Conservation (phyloP, 116 monocot genomes). For the Zostera marina region DNA sequence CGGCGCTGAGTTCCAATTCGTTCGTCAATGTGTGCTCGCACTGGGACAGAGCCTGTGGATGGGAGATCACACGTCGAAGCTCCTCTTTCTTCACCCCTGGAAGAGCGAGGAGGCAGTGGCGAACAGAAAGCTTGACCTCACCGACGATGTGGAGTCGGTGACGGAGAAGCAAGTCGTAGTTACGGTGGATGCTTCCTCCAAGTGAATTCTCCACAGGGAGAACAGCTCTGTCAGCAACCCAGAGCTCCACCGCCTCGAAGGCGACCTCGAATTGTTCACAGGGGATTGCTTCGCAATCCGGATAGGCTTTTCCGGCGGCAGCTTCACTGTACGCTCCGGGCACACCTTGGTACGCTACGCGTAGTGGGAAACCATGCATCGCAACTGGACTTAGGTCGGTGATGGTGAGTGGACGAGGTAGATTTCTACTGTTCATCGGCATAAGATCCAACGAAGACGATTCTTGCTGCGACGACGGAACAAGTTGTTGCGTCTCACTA, state of each 20-base stretch:
- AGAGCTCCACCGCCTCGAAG: slow-evolving; percentile 76
- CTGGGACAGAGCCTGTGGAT: slow-evolving; percentile 59
- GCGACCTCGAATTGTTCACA: slow-evolving; percentile 72
- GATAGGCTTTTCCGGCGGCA: slow-evolving; percentile 74
- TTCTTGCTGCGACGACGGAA: neutral
- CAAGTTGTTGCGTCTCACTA: neutral
- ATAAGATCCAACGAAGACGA: neutral
- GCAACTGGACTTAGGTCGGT: neutral
- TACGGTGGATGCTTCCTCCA: slow-evolving; percentile 65
- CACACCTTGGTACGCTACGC: slow-evolving; percentile 28
- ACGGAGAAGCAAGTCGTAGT: slow-evolving; percentile 63
- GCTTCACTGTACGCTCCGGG: slow-evolving; percentile 74
- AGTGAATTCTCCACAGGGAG: slow-evolving; percentile 75
- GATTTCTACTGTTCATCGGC: neutral
- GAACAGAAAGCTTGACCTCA: slow-evolving; percentile 49
- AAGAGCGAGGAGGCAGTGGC: slow-evolving; percentile 56
- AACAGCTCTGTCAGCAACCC: slow-evolving; percentile 72
- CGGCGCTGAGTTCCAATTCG: slow-evolving; percentile 7
- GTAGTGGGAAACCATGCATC: neutral
- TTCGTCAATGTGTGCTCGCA: slow-evolving; percentile 19
- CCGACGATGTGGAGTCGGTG: slow-evolving; percentile 72
- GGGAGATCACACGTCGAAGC: slow-evolving; percentile 53
- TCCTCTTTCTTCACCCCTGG: slow-evolving; percentile 47
- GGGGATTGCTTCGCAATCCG: slow-evolving; percentile 60
- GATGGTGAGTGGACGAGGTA: neutral